Conservation (phyloP, 2,329 filamentous ascomycete genomes). For the Myotisia sp. region DNA sequence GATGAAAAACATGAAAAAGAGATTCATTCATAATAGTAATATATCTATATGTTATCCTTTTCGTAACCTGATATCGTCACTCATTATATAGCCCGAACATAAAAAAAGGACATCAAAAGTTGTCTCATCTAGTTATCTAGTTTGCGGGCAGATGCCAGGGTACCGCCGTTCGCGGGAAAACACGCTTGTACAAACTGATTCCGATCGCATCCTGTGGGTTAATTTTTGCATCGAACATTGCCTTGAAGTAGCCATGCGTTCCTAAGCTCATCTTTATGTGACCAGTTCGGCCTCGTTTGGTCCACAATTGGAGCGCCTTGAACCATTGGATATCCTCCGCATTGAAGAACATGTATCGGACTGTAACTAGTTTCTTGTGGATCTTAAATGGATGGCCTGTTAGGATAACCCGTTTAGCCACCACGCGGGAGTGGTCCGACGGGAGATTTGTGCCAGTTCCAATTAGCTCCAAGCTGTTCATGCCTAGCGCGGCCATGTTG, state of each 20-base stretch:
- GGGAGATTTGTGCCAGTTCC: constrained; percentile 78
- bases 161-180: constrained; percentile 60
- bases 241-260: constrained; percentile 99
- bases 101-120: too few relatives aligned
- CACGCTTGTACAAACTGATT: constrained; percentile 74
- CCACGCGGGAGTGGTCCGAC: constrained; percentile 58
- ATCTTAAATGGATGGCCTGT: constrained; percentile 98
- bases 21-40: too few relatives aligned
- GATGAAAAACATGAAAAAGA: too few relatives aligned
- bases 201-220: constrained; percentile 91
- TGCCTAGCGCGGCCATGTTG: constrained; percentile 31
- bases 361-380: constrained; percentile 91
- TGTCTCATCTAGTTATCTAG: too few relatives aligned
- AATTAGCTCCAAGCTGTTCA: constrained; percentile 53
- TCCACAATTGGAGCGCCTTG: constrained; percentile 92
- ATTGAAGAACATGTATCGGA: constrained; percentile 99
- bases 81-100: too few relatives aligned
- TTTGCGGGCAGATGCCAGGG: constrained; percentile 34
- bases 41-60: too few relatives aligned
- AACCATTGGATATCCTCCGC: constrained; percentile 92
- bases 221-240: constrained; percentile 88
- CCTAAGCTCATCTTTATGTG: constrained; percentile 89
- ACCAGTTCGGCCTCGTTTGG: constrained; percentile 69
- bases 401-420: constrained; percentile 86
- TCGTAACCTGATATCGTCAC: too few relatives aligned